phyloP scores from a whole-genome alignment of 306 rosid genomes.

The Chamaecrista fasciculata region DNA sequence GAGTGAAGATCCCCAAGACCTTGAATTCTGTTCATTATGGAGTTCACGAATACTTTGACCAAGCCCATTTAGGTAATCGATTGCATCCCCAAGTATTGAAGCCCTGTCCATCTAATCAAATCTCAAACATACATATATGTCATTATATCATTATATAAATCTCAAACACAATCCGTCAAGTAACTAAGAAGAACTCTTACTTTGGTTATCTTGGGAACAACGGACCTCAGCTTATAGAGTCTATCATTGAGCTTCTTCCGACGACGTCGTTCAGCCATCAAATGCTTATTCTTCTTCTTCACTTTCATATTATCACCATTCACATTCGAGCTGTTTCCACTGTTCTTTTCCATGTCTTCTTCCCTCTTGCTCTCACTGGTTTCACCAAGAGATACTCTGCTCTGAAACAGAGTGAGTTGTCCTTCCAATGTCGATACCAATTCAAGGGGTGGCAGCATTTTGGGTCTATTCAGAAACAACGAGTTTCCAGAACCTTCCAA shows the following conservation, averaged over 20 bases:
- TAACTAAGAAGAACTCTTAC: conserved; percentile 57
- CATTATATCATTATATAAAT: too few relatives aligned
- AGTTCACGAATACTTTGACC: conserved; percentile 84
- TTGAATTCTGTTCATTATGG: conserved; percentile 78
- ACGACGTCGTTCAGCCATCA: conserved; percentile 97
- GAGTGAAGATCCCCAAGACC: conserved; percentile 60
- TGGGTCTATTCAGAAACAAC: conserved; percentile 53
- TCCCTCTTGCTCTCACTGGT: conserved; percentile 46
- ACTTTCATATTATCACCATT: conserved; percentile 59
- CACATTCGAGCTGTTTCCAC: conserved; percentile 57
- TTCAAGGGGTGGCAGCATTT: conserved; percentile 62
- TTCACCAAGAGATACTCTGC: conserved; percentile 64
- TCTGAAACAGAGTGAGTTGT: conserved; percentile 86
- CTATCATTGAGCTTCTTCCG: conserved; percentile 97
- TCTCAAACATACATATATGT: too few relatives aligned
- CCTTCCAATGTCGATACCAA: conserved; percentile 65
- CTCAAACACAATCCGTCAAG: too few relatives aligned
- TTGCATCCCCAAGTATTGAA: conserved; percentile 95
- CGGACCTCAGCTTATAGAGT: conserved; percentile 94
- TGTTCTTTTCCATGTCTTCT: conserved; percentile 55
- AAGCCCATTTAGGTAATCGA: conserved; percentile 90
- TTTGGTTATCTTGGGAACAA: conserved; percentile 97
- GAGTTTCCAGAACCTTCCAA: conserved; percentile 44
- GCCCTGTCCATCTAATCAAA: conserved; percentile 92
- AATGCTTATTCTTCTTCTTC: conserved; percentile 88